phyloP scores from a whole-genome alignment of 768 basidiomycete species.

The Podaxis sp. region DNA sequence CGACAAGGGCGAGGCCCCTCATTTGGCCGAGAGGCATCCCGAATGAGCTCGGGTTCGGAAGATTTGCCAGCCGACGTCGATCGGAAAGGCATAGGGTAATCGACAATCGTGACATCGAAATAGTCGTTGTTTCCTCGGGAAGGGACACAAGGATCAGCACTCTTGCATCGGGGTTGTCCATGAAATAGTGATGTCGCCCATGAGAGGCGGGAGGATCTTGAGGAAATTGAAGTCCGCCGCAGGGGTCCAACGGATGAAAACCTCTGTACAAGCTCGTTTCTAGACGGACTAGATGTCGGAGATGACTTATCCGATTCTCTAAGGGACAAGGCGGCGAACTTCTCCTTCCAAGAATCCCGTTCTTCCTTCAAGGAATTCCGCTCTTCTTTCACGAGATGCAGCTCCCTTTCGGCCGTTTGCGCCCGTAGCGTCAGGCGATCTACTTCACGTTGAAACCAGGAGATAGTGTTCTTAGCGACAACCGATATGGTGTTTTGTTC shows the following conservation, averaged over 20 bases:
- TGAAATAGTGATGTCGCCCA: neutral
- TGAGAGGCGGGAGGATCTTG: neutral
- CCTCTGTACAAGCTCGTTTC: neutral
- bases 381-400: neutral
- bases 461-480: neutral
- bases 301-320: neutral
- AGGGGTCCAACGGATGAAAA: conserved; percentile 4
- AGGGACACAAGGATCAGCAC: conserved; percentile 4
- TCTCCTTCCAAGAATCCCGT: neutral
- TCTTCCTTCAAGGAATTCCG: neutral
- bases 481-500: neutral
- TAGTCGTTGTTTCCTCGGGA: neutral
- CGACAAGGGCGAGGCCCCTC: neutral
- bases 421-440: neutral
- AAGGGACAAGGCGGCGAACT: neutral
- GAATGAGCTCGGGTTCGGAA: neutral
- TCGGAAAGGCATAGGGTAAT: neutral
- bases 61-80: neutral
- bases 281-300: neutral
- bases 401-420: neutral
- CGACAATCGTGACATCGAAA: conserved; percentile 7
- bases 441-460: neutral
- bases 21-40: neutral
- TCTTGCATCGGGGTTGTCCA: neutral
- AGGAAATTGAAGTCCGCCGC: neutral